Conservation (phyloP, 2,329 filamentous ascomycete genomes). For the Dactylellina drechsleri region DNA sequence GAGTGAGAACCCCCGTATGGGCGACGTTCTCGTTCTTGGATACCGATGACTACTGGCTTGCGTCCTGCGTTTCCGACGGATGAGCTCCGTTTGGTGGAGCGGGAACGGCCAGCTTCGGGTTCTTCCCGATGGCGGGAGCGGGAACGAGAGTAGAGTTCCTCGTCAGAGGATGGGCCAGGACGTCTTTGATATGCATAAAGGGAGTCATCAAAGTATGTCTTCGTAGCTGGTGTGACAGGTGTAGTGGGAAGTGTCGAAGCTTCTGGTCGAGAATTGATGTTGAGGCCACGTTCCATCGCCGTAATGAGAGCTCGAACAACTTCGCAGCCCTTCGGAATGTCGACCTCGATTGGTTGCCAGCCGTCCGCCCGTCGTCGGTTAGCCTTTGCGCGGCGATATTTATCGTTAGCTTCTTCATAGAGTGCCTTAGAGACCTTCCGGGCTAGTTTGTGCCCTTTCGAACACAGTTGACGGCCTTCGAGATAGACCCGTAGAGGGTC, state of each 20-base stretch:
- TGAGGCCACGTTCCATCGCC: conserved; percentile 49
- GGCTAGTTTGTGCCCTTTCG: conserved; percentile 44
- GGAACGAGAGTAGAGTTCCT: conserved; percentile 51
- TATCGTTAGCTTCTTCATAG: conserved; percentile 52
- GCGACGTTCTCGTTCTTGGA: conserved; percentile 51
- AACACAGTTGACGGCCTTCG: conserved; percentile 40
- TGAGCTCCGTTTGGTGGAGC: conserved; percentile 50
- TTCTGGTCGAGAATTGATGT: conserved; percentile 46
- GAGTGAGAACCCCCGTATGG: conserved; percentile 51
- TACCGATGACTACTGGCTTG: conserved; percentile 51
- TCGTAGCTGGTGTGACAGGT: conserved; percentile 28
- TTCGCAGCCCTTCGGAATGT: conserved; percentile 53
- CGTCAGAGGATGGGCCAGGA: conserved; percentile 52
- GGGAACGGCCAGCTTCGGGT: conserved; percentile 37
- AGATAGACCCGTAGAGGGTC: conserved; percentile 48
- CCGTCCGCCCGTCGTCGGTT: conserved; percentile 34
- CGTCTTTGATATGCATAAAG: conserved; percentile 42
- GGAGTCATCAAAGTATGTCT: conserved; percentile 39
- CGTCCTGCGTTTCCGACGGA: conserved; percentile 51
- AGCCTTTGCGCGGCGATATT: conserved; percentile 40
- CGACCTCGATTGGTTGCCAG: conserved; percentile 53
- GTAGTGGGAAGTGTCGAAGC: conserved; percentile 22
- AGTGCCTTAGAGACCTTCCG: conserved; percentile 48
- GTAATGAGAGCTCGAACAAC: conserved; percentile 51
- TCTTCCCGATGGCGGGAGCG: conserved; percentile 50